Base-by-base conservation (phyloP, 768 basidiomycete genomes). In the Psilocybe subaeruginosa region DNA sequence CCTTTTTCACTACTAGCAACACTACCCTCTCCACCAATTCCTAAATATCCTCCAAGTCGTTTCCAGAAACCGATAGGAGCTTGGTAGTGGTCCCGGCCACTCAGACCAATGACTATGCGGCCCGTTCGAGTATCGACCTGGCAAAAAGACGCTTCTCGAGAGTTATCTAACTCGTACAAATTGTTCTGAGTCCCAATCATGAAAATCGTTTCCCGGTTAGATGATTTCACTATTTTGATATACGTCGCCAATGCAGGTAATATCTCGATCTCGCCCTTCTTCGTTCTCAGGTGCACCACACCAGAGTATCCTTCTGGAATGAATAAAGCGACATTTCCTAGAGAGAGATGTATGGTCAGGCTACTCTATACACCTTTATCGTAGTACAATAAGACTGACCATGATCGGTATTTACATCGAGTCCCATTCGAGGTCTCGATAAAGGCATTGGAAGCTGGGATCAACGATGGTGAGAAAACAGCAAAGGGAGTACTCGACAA, bases 91-190 rank as follows among this genome's bases (percentile, higher is more conserved):
- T 85, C 83, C 57, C 69, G 67, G 11, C 78, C 80, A 53, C 74
- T 74, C 52, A 84, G 60, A 29, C 82, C 82, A 7, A 85, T 69
- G n/a, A 78, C 64, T 35, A 84, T 62, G 50, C 72, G 75, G 11
- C 82, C 82, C 43, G 62, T 69, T 17, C 72, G 71, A 16, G 79
- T 70, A 29, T 54, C 68, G 29, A 82, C 62, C 50, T 78, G 73
- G 65, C 81, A 80, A 52, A 77, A 78, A 54, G 82, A 76, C 35
- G 74, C 65, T 47, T 71, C 73, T 1, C 59, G 66, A 29, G 65
- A 60, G 51, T 62, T 54, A 58, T 60, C 67, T 56, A 49, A 51
- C 48, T 62, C 58, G 52, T 62, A 39, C 49, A 52, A 43, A 33
- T 62, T 61, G n/a, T 60, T 61, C 45, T 72, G 70, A 30, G 69